Conservation (phyloP, 139 green algal species). For the Prasinococcaceae sp. region DNA sequence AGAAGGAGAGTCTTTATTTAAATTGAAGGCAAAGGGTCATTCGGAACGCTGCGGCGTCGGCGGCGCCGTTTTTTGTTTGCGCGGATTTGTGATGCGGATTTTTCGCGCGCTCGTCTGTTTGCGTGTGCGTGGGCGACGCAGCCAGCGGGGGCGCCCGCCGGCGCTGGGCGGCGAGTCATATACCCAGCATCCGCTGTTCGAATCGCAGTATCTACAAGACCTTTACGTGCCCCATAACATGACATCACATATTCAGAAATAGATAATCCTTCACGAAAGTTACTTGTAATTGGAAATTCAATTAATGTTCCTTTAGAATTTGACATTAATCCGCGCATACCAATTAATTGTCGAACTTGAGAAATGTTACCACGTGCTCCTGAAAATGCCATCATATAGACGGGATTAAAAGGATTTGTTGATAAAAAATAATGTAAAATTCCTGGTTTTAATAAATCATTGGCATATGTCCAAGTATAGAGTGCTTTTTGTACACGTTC, state of each 20-base stretch:
- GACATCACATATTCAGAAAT: conserved; percentile 50
- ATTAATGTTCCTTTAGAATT: conserved; percentile 39
- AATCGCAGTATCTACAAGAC: conserved; percentile 40
- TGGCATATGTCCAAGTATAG: conserved; percentile 46
- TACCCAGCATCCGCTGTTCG: conserved; percentile 40
- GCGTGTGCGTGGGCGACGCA: too few relatives aligned
- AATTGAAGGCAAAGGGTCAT: too few relatives aligned
- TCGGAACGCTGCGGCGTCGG: too few relatives aligned
- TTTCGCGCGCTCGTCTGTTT: too few relatives aligned
- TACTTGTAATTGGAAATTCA: conserved; percentile 41
- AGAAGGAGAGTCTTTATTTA: too few relatives aligned
- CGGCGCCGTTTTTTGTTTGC: too few relatives aligned
- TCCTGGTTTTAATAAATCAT: conserved; percentile 41
- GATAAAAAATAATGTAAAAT: conserved; percentile 41
- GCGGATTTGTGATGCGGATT: too few relatives aligned
- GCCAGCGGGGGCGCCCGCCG: too few relatives aligned
- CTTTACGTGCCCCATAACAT: conserved; percentile 43
- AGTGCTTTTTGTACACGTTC: conserved; percentile 44
- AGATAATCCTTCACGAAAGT: conserved; percentile 26
- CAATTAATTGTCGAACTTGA: conserved; percentile 37
- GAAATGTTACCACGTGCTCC: conserved; percentile 39
- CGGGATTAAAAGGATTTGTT: conserved; percentile 44
- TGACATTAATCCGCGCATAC: conserved; percentile 43
- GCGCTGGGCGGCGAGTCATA: conserved; percentile 34
- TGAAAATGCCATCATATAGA: conserved; percentile 55